phyloP scores from a whole-genome alignment of 2,329 filamentous ascomycete species.

The Metarhizium robertsii region DNA sequence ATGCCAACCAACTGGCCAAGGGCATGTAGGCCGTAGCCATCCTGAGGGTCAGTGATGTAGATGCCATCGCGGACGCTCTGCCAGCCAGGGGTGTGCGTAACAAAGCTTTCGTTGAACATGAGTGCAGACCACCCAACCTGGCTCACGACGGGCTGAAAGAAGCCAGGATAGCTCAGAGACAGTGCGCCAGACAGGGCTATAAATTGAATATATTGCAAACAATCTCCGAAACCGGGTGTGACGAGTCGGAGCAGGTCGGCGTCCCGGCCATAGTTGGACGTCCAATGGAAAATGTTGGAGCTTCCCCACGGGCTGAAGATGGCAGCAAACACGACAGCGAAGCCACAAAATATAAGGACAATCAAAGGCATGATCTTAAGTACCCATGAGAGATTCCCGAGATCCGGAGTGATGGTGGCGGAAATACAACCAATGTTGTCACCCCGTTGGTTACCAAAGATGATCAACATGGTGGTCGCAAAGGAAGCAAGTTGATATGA shows the following conservation, averaged over 20 bases:
- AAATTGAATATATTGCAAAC: constrained; percentile 94
- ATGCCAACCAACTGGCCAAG: constrained; percentile 79
- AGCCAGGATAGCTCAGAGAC: constrained; percentile 83
- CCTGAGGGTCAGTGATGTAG: constrained; percentile 69
- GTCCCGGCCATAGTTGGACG: constrained; percentile 94
- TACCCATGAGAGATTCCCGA: constrained; percentile 61
- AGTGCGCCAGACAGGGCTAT: constrained; percentile 79
- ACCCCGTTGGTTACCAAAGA: constrained; percentile 58
- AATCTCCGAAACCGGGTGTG: constrained; percentile 93
- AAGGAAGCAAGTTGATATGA: constrained; percentile 82
- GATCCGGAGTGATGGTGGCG: constrained; percentile 72
- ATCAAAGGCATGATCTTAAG: constrained; percentile 69
- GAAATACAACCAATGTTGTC: constrained; percentile 71
- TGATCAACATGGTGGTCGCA: constrained; percentile 60
- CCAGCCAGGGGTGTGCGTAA: constrained; percentile 56
- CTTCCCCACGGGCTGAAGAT: constrained; percentile 94
- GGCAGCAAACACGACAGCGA: constrained; percentile 75
- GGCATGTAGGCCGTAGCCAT: constrained; percentile 76
- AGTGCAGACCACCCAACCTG: constrained; percentile 81
- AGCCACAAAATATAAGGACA: constrained; percentile 68
- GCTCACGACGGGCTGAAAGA: constrained; percentile 84
- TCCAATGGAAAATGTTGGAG: constrained; percentile 85
- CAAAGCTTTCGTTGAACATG: constrained; percentile 88
- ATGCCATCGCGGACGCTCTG: constrained; percentile 71
- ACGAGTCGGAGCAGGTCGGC: constrained; percentile 85